Evolutionary conservation across 208 protist species (phyloP).

Genomic region (Herpetomonas tarakana): DNA sequence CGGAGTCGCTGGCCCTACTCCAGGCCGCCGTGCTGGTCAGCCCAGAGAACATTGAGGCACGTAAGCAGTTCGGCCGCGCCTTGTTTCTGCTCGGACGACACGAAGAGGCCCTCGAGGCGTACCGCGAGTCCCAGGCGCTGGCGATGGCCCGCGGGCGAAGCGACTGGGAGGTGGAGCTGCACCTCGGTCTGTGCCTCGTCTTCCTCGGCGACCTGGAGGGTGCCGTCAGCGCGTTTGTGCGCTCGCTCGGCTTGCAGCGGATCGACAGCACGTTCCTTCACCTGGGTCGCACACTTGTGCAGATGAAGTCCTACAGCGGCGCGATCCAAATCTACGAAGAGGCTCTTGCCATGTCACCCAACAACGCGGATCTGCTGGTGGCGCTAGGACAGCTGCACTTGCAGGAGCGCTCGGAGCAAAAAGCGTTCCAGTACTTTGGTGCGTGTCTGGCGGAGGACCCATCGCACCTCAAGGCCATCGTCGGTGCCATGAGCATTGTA

Average conservation of each 20-base stretch:
- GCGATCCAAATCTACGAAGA: conserved; percentile 84
- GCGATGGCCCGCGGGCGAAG: conserved; percentile 32
- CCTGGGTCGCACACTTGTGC: conserved; percentile 79
- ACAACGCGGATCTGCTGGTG: conserved; percentile 93
- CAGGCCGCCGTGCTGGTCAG: conserved; percentile 88
- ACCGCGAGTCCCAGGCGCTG: conserved; percentile 75
- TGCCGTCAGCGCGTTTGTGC: conserved; percentile 78
- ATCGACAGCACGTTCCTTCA: conserved; percentile 93
- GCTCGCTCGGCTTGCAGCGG: conserved; percentile 78
- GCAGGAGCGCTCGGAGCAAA: conserved; percentile 56
- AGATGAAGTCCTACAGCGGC: conserved; percentile 50
- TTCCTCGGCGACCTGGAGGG: conserved; percentile 71
- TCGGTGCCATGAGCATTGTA: conserved; percentile 94
- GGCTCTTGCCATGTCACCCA: conserved; percentile 82
- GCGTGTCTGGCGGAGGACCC: conserved; percentile 91
- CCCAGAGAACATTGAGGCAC: conserved; percentile 81
- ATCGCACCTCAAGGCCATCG: conserved; percentile 85
- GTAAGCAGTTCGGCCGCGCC: conserved; percentile 92
- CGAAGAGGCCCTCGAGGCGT: conserved; percentile 87
- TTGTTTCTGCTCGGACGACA: conserved; percentile 92
- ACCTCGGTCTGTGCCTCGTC: conserved; percentile 91
- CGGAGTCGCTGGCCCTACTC: conserved; percentile 94
- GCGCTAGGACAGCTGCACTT: conserved; percentile 92
- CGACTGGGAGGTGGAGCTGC: conserved; percentile 92
- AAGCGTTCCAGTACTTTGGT: conserved; percentile 92